phyloP scores from a whole-genome alignment of 2,329 filamentous ascomycete species.

The Gaeumannomyces tritici region DNA sequence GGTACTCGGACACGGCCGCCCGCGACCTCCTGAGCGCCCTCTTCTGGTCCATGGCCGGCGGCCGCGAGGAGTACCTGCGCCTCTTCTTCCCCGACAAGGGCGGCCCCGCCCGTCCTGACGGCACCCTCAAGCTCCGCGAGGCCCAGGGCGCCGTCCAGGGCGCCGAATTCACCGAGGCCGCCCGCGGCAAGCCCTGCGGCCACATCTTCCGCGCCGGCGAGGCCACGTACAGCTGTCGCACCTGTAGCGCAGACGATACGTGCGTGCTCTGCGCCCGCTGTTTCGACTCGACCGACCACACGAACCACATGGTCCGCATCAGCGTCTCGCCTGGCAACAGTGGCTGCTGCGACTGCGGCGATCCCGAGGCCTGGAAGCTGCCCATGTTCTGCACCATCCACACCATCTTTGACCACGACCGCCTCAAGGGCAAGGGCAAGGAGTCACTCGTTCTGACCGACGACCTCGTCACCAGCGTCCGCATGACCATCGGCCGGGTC shows the following conservation, averaged over 20 bases:
- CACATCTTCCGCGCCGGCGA: constrained; percentile 96
- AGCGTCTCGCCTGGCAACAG: constrained; percentile 23
- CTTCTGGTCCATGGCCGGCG: constrained; percentile 77
- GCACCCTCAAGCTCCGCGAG: constrained; percentile 66
- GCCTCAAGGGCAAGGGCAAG: constrained; percentile 52
- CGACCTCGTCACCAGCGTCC: constrained; percentile 67
- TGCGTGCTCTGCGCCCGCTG: constrained; percentile 91
- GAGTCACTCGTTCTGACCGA: constrained; percentile 51
- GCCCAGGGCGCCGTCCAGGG: constrained; percentile 91
- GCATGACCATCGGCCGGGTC: constrained; percentile 74
- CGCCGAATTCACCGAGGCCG: constrained; percentile 87
- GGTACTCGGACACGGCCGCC: constrained; percentile 63
- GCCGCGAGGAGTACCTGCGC: constrained; percentile 62
- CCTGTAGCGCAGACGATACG: constrained; percentile 88
- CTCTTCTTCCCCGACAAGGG: constrained; percentile 68
- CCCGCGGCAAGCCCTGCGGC: constrained; percentile 86
- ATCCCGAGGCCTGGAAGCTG: constrained; percentile 84
- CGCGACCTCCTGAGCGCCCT: constrained; percentile 67
- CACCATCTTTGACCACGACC: constrained; percentile 46
- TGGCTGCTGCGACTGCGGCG: constrained; percentile 81
- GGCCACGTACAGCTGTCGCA: constrained; percentile 88
- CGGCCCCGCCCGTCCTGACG: constrained; percentile 50
- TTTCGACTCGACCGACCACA: constrained; percentile 92
- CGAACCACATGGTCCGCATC: constrained; percentile 84
- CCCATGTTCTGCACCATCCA: constrained; percentile 93